Evolutionary conservation across 805 yeast genomes (phyloP), one percentile per base, ranked within the genome.

Genomic region (Pichia ethanolica): DNA sequence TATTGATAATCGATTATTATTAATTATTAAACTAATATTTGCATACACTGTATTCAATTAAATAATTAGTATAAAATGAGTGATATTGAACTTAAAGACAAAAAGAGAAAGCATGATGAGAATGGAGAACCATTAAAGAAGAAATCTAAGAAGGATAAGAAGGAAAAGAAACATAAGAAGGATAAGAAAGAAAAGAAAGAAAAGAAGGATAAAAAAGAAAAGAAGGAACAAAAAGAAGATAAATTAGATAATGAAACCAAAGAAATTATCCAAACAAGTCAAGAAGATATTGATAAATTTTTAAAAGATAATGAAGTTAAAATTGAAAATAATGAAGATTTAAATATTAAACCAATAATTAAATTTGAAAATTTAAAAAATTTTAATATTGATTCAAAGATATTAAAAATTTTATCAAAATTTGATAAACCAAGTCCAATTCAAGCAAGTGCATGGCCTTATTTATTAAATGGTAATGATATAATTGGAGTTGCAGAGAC

Each of bases 401-500:
- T 90, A 52, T 77, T 75, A 55, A 59, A 71, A n/a, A 81, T 78
- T 43, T 73, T 91, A 43, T 70, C 79, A 38, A 79, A 82, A 59
- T 93, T 87, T 71, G 84, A 88, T 13, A 83, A 81, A 59, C 99
- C 99, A 48, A 90, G 98, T 7, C 98, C 98, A 36, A 91, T 91
- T 59, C 99, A 91, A 72, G 78, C 96, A 34, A 88, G 81, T 42
- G 78, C 97, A 8, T 93, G 98, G 98, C 98, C 99, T 56, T 89
- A 80, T 62, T 70, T 91, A 47, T 70, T 89, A 45, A 70, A 78
- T 25, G 85, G 86, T 14, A 77, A 83, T 51, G 99, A 91, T 64
- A 95, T 90, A 28, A 79, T 91, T 56, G 99, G 98, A 66, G 96
- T 91, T 56, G 99, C 99, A 12, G 97, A 91, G 70, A 91, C 99